phyloP scores from a whole-genome alignment of 805 yeast genomes.

The Torulaspora microellipsoides region DNA sequence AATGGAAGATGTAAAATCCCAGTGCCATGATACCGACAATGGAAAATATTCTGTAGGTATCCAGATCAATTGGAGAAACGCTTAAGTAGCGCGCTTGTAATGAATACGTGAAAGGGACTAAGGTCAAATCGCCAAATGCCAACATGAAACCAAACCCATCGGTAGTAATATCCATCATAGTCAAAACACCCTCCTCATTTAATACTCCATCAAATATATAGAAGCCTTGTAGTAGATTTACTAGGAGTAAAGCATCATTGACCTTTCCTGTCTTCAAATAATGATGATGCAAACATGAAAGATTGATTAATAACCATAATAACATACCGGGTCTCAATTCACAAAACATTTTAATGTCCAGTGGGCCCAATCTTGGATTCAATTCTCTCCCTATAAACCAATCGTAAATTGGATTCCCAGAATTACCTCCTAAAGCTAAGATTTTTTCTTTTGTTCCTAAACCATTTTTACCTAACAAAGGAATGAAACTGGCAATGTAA shows the following conservation, averaged over 20 bases:
- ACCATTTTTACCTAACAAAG: slow-evolving; percentile 48
- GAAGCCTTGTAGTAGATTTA: slow-evolving; percentile 65
- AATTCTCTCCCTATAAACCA: slow-evolving; percentile 97
- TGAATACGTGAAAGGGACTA: slow-evolving; percentile 89
- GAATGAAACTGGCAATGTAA: slow-evolving; percentile 63
- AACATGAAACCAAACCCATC: slow-evolving; percentile 98
- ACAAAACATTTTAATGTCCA: slow-evolving; percentile 88
- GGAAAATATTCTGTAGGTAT: slow-evolving; percentile 35
- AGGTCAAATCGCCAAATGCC: slow-evolving; percentile 86
- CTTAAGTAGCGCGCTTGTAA: slow-evolving; percentile 81
- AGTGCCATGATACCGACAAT: slow-evolving; percentile 36
- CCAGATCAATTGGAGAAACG: slow-evolving; percentile 54
- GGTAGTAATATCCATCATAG: slow-evolving; percentile 94
- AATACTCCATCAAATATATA: slow-evolving; percentile 89
- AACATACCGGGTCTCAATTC: slow-evolving; percentile 94
- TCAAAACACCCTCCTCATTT: slow-evolving; percentile 82
- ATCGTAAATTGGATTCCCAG: slow-evolving; percentile 70
- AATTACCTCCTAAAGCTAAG: slow-evolving; percentile 81
- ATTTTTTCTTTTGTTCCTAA: slow-evolving; percentile 58
- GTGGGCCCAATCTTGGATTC: slow-evolving; percentile 79
- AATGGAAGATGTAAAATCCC: slow-evolving; percentile 81
- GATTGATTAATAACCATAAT: slow-evolving; percentile 74
- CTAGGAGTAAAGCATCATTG: slow-evolving; percentile 66
- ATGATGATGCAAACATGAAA: slow-evolving; percentile 79
- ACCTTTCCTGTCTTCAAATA: slow-evolving; percentile 56